Percentiles rank a stretch among this genome's conserved stretches.
Evolutionary conservation across 1,284 basidiomycete species (phyloP).

Genomic region (Boletus semigastroideus): DNA sequence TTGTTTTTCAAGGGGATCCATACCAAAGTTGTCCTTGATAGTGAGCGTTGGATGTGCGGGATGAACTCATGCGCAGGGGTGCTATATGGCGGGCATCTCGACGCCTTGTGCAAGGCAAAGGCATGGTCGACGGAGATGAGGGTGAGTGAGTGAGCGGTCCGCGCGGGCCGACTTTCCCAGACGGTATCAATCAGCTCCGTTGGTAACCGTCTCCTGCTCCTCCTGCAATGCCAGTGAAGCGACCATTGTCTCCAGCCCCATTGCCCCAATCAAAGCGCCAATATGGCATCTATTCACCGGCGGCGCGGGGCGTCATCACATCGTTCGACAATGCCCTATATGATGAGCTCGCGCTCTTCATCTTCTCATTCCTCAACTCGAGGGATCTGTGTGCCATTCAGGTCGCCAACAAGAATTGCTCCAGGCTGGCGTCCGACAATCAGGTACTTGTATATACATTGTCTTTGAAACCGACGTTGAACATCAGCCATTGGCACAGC

Average conservation of each 20-base stretch:
- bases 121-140: conserved; percentile 5
- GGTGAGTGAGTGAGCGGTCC: conserved; percentile 6
- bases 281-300: conserved; percentile 31
- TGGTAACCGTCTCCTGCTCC: not conserved
- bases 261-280: conserved; percentile 60
- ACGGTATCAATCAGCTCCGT: not conserved
- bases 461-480: conserved; percentile 17
- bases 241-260: conserved; percentile 45
- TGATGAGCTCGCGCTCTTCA: conserved; percentile 71
- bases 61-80: not conserved
- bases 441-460: conserved; percentile 42
- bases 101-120: not conserved
- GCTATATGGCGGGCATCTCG: not conserved
- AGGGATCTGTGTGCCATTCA: conserved; percentile 66
- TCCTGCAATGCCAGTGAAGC: conserved; percentile 40
- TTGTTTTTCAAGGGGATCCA: conserved; percentile 4
- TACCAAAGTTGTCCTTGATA: conserved; percentile 8
- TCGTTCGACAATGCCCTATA: conserved; percentile 61
- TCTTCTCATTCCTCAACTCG: conserved; percentile 69
- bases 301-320: conserved; percentile 11
- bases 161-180: conserved; percentile 18
- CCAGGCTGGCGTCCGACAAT: conserved; percentile 57
- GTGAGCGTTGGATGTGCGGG: not conserved
- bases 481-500: conserved; percentile 34
- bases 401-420: conserved; percentile 63